Percentiles rank a stretch among this genome's conserved stretches.
Evolutionary conservation across 768 basidiomycete genomes (phyloP).

Genomic region (Amanita thiersii): DNA sequence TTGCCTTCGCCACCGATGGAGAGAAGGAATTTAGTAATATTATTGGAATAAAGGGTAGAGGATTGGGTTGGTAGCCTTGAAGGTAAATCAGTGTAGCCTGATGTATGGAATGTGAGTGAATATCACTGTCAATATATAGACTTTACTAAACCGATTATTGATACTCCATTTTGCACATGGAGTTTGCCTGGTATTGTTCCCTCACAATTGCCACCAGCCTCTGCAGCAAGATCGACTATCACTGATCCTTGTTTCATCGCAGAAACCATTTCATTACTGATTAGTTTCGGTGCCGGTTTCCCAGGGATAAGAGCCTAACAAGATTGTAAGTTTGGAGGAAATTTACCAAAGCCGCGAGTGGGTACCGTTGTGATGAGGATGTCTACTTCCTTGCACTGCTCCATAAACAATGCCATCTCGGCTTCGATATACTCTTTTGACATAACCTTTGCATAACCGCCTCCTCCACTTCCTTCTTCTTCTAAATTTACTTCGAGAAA

Average conservation of each 20-base stretch:
- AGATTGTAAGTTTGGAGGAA: background rate
- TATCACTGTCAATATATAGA: background rate
- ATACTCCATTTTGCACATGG: slow-evolving; percentile 64
- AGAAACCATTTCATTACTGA: slow-evolving; percentile 78
- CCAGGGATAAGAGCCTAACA: slow-evolving; percentile 75
- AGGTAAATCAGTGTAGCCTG: slow-evolving; percentile 79
- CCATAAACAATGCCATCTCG: slow-evolving; percentile 83
- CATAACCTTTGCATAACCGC: slow-evolving; percentile 89
- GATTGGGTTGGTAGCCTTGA: slow-evolving; percentile 88
- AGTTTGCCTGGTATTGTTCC: slow-evolving; percentile 75
- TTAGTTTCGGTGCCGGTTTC: slow-evolving; percentile 78
- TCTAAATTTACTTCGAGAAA: slow-evolving; percentile 76
- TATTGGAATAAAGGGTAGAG: slow-evolving; percentile 86
- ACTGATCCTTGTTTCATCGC: slow-evolving; percentile 93
- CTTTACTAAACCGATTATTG: slow-evolving; percentile 59
- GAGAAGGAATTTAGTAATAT: slow-evolving; percentile 82
- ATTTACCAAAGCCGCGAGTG: background rate
- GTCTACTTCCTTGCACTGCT: slow-evolving; percentile 85
- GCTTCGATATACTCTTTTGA: slow-evolving; percentile 84
- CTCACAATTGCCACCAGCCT: slow-evolving; percentile 87
- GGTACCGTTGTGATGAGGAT: slow-evolving; percentile 79
- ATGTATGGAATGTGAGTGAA: slow-evolving; percentile 5
- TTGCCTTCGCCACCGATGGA: slow-evolving; percentile 62
- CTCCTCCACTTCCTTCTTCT: slow-evolving; percentile 77
- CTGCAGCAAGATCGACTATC: slow-evolving; percentile 80